Percentiles rank a stretch among this genome's conserved stretches.
Conservation (phyloP, 495 filamentous ascomycete genomes). For the Podospora sp. region DNA sequence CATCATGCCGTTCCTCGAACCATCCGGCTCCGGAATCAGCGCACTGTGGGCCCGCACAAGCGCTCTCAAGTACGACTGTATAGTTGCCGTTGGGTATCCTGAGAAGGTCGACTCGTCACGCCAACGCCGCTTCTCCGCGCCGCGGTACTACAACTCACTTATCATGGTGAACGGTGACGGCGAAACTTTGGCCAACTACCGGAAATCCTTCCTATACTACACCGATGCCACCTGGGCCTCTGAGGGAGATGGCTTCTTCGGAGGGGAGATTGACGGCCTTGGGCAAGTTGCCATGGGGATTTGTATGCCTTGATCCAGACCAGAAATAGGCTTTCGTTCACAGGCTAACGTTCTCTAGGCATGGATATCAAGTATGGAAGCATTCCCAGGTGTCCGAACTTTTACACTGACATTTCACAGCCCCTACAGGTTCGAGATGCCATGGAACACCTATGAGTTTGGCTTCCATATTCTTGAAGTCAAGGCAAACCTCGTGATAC, state of each 20-base stretch:
- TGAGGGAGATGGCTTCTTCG: constrained; percentile 71
- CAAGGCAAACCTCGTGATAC: constrained; percentile 69
- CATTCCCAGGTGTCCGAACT: not conserved
- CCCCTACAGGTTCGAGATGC: constrained; percentile 65
- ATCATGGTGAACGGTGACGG: constrained; percentile 76
- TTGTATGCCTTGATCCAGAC: no score
- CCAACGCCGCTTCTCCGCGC: constrained; percentile 39
- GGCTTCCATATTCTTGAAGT: constrained; percentile 69
- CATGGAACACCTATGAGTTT: constrained; percentile 83
- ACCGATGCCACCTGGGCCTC: constrained; percentile 90
- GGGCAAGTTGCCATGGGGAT: constrained; percentile 81
- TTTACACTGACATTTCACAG: constrained; percentile 20
- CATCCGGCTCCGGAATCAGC: constrained; percentile 69
- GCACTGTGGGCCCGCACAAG: constrained; percentile 77
- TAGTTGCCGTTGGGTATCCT: constrained; percentile 88
- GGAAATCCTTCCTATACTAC: constrained; percentile 87
- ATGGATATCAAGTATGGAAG: constrained; percentile 67
- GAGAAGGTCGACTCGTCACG: constrained; percentile 58
- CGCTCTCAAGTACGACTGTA: constrained; percentile 71
- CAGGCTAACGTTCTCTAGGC: no score
- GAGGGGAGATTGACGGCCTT: constrained; percentile 51
- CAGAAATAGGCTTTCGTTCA: no score
- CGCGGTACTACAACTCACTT: constrained; percentile 77
- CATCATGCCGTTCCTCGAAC: constrained; percentile 82
- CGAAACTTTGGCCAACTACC: constrained; percentile 75